Evolutionary conservation across 306 rosid species (phyloP).

Genomic region (Casuarina glauca): DNA sequence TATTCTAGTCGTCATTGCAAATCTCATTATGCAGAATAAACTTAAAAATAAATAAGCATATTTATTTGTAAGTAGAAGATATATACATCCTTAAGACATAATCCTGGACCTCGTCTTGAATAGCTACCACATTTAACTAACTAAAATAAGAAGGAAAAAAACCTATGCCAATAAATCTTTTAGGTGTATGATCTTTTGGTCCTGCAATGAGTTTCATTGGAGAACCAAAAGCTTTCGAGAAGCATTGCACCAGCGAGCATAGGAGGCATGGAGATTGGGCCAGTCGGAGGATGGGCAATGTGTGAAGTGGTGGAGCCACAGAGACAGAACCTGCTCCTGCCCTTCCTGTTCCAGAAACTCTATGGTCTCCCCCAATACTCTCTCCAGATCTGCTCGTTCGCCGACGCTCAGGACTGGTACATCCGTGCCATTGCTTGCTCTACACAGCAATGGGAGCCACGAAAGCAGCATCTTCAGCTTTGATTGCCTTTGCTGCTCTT

Average conservation of each 20-base stretch:
- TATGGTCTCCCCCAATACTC: constrained; percentile 52
- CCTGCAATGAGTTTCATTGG: constrained; percentile 7
- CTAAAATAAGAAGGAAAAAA: too few relatives aligned
- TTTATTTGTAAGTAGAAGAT: too few relatives aligned
- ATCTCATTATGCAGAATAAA: too few relatives aligned
- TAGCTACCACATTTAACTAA: too few relatives aligned
- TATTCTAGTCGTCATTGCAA: too few relatives aligned
- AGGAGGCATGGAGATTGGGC: constrained; percentile 75
- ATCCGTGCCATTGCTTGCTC: constrained; percentile 65
- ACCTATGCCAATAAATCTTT: too few relatives aligned
- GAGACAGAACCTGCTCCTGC: constrained; percentile 62
- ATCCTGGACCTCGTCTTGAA: too few relatives aligned
- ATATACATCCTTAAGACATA: too few relatives aligned
- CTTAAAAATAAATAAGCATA: too few relatives aligned
- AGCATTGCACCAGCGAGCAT: constrained; percentile 62
- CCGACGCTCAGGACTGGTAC: constrained; percentile 49
- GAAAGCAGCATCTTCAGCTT: constrained; percentile 60
- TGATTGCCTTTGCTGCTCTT: constrained; percentile 31
- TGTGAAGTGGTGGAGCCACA: constrained; percentile 87
- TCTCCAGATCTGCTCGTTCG: constrained; percentile 59
- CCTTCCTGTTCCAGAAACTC: constrained; percentile 43
- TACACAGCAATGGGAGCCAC: constrained; percentile 80
- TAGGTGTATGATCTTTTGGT: too few relatives aligned
- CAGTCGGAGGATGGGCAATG: constrained; percentile 62
- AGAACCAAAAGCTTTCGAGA: constrained; percentile 57